Evolutionary conservation across 1,284 basidiomycete genomes (phyloP).

Genomic region (Papiliotrema nemorosa): DNA sequence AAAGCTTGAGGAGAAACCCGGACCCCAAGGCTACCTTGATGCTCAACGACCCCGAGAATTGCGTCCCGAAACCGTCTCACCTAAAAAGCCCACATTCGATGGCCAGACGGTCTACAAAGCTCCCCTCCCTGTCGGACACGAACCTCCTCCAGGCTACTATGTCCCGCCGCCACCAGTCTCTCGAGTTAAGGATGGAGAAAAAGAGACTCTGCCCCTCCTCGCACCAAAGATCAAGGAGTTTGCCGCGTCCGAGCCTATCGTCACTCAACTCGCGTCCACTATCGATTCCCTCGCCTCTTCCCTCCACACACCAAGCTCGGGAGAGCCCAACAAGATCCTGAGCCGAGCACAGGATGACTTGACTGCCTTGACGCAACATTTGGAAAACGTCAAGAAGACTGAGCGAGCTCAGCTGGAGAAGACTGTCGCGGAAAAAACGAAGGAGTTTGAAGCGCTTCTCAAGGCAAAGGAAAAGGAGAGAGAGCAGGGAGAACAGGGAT

Average conservation of each 20-base stretch:
- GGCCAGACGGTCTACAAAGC: conserved; percentile 61
- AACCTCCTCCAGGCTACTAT: conserved; percentile 82
- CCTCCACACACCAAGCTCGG: conserved; percentile 61
- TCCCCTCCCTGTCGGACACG: conserved; percentile 76
- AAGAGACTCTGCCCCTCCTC: conserved; percentile 66
- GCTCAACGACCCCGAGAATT: conserved; percentile 42
- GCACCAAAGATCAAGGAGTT: conserved; percentile 76
- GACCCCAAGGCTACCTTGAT: conserved; percentile 30
- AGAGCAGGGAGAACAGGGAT: conserved; percentile 79
- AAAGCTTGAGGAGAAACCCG: conserved; percentile 25
- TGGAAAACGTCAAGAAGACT: conserved; percentile 76
- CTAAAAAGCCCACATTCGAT: conserved; percentile 32
- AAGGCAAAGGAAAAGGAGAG: conserved; percentile 81
- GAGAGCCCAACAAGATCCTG: conserved; percentile 59
- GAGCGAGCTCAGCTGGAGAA: conserved; percentile 74
- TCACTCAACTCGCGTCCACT: conserved; percentile 84
- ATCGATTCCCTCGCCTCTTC: conserved; percentile 90
- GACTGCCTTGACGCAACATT: conserved; percentile 68
- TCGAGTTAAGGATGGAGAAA: conserved; percentile 17
- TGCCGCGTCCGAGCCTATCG: conserved; percentile 76
- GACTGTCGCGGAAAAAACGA: conserved; percentile 74
- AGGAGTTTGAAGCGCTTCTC: conserved; percentile 79
- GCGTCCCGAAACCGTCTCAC: conserved; percentile 46
- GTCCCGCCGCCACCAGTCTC: conserved; percentile 34
- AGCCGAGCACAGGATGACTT: conserved; percentile 74